Evolutionary conservation across 2,329 filamentous ascomycete species (phyloP).

Genomic region (Clarireedia paspali): DNA sequence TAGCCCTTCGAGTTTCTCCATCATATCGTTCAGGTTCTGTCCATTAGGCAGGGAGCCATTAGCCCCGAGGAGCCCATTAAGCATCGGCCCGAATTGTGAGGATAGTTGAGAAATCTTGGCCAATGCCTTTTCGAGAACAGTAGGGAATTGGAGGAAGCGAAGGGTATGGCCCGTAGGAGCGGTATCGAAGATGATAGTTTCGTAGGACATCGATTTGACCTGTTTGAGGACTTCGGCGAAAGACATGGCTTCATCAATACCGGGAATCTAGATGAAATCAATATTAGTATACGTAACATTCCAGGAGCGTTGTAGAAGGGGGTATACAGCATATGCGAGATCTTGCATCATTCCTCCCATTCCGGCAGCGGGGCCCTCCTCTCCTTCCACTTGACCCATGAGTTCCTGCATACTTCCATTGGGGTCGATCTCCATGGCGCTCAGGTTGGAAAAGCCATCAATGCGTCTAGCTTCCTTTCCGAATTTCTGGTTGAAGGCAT

Average conservation of each 20-base stretch:
- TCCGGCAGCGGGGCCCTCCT: slow-evolving; percentile 61
- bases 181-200: slow-evolving; percentile 98
- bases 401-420: slow-evolving; percentile 97
- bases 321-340: slow-evolving; percentile 79
- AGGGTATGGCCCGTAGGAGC: slow-evolving; percentile 96
- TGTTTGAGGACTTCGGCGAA: slow-evolving; percentile 99
- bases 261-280: slow-evolving; percentile 66
- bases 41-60: slow-evolving; percentile 69
- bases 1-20: slow-evolving; percentile 89
- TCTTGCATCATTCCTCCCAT: slow-evolving; percentile 99
- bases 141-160: slow-evolving; percentile 96
- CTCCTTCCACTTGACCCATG: slow-evolving; percentile 67
- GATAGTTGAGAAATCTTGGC: slow-evolving; percentile 93
- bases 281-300: neutral
- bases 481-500: slow-evolving; percentile 98
- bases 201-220: slow-evolving; percentile 97
- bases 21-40: slow-evolving; percentile 85
- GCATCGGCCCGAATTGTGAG: slow-evolving; percentile 87
- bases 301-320: neutral
- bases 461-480: slow-evolving; percentile 94
- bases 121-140: slow-evolving; percentile 96
- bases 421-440: slow-evolving; percentile 98
- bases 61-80: slow-evolving; percentile 80
- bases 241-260: slow-evolving; percentile 98
- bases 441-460: slow-evolving; percentile 86